Percentiles rank a stretch among this genome's conserved stretches.
Conservation (phyloP, 176 grass and related monocot species). For the Urochloa ruziziensis region DNA sequence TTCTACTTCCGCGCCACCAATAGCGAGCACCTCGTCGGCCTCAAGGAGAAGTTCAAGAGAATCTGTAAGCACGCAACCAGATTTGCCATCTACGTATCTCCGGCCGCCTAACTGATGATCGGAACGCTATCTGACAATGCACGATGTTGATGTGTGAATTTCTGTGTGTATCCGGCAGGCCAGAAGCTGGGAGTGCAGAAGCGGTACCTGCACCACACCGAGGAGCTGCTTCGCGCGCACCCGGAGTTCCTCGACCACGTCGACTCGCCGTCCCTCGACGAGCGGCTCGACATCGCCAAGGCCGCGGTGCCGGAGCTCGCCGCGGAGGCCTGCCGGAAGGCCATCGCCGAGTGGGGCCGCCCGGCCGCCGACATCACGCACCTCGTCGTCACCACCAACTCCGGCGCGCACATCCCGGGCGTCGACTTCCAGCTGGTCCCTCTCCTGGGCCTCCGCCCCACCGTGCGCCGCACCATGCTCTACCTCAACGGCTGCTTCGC, state of each 20-base stretch:
- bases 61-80: constrained; percentile 40
- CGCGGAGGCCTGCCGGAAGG: constrained; percentile 23
- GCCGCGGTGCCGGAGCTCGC: constrained; percentile 56
- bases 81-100: too few relatives aligned
- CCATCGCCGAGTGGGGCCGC: constrained; percentile 63
- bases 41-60: constrained; percentile 62
- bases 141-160: not conserved
- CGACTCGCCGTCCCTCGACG: constrained; percentile 35
- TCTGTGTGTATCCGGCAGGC: not conserved
- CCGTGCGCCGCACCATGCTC: constrained; percentile 38
- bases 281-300: constrained; percentile 34
- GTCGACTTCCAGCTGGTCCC: constrained; percentile 42
- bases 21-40: constrained; percentile 61
- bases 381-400: constrained; percentile 54
- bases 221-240: constrained; percentile 33
- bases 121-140: too few relatives aligned
- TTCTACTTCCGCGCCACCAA: constrained; percentile 78
- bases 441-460: constrained; percentile 47
- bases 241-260: constrained; percentile 17
- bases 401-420: constrained; percentile 51
- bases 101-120: too few relatives aligned
- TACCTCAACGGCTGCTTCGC: constrained; percentile 44
- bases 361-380: constrained; percentile 57
- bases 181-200: constrained; percentile 26
- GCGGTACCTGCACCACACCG: constrained; percentile 41